Base-by-base conservation (phyloP, 192 early-diverging fungal genomes). In the Borealophlyctis nickersoniae region DNA sequence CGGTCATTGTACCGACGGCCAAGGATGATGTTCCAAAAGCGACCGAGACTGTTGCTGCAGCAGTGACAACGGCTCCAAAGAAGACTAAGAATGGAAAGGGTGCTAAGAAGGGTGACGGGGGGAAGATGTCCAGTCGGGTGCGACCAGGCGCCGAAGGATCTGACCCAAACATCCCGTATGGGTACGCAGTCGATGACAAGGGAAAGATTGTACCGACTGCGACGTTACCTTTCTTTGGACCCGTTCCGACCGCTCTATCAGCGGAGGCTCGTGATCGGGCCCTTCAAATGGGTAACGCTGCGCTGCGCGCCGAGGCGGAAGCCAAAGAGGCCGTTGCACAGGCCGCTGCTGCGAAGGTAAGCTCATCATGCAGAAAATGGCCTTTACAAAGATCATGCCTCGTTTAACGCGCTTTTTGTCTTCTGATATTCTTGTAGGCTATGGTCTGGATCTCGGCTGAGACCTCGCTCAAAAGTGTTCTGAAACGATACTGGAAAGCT, bases 401-500 rank as follows among this genome's bases (percentile, higher is more conserved):
- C n/a, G n/a, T n/a, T n/a, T n/a, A n/a, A n/a, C n/a, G n/a, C n/a
- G n/a, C n/a, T n/a, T n/a, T n/a, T n/a, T n/a, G n/a, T 45, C 9
- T 45, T 13, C 39, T 45, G 39, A 45, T 45, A 7, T 45, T 45
- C 39, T 7, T 45, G 19, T 19, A 66, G 59, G 67, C 67, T 33
- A 39, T 69, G 36, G 48, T 69, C 24, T 62, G 55, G 34, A 63
- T 69, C 19, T 62, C 67, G 32, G 67, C 67, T 23, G 67, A 58
- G 2, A 69, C 67, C 13, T 16, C n/a, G 11, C 3, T 56, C 23
- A 56, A 48, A 22, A 59, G 63, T 48, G 16, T 69, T 28, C 56
- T 69, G 36, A 33, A 56, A 19, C 59, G 60, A n/a, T 69, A 69
- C 60, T 69, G 67, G 67, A 58, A 69, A 29, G 57, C 67, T 30